Evolutionary conservation across 2,329 filamentous ascomycete species (phyloP).

Genomic region (Alternaria ethzedia): DNA sequence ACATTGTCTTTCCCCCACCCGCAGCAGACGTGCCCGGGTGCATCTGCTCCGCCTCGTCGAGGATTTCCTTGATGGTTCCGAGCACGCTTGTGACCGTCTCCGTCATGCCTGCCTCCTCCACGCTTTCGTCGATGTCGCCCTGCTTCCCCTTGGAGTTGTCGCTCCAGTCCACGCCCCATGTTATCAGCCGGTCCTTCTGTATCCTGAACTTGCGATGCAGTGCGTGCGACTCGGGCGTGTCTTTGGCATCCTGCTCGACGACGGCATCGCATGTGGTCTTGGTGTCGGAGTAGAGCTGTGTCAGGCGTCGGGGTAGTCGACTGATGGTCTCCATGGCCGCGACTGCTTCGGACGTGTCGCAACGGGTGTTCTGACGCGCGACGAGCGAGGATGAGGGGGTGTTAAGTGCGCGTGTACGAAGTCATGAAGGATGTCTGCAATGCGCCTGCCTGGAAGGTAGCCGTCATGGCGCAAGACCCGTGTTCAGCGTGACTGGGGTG

Average conservation of each 20-base stretch:
- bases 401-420: slow-evolving; percentile 11
- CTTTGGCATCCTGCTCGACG: slow-evolving; percentile 63
- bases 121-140: slow-evolving; percentile 74
- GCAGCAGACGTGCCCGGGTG: slow-evolving; percentile 59
- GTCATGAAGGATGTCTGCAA: slow-evolving; percentile 28
- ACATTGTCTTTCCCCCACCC: slow-evolving; percentile 38
- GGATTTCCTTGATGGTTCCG: slow-evolving; percentile 79
- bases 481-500: slow-evolving; percentile 30
- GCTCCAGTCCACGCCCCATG: slow-evolving; percentile 83
- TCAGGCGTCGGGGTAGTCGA: slow-evolving; percentile 50
- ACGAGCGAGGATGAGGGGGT: slow-evolving; percentile 7
- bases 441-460: slow-evolving; percentile 38
- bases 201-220: slow-evolving; percentile 79
- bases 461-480: slow-evolving; percentile 32
- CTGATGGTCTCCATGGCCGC: slow-evolving; percentile 46
- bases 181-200: slow-evolving; percentile 78
- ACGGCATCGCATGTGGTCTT: slow-evolving; percentile 79
- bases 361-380: slow-evolving; percentile 6
- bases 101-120: slow-evolving; percentile 71
- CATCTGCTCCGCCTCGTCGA: slow-evolving; percentile 76
- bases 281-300: slow-evolving; percentile 77
- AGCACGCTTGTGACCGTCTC: slow-evolving; percentile 81
- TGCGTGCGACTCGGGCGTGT: slow-evolving; percentile 71
- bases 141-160: slow-evolving; percentile 66
- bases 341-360: slow-evolving; percentile 2